Conservation (phyloP, 2,329 filamentous ascomycete species). For the Tolypocladium tropicale region DNA sequence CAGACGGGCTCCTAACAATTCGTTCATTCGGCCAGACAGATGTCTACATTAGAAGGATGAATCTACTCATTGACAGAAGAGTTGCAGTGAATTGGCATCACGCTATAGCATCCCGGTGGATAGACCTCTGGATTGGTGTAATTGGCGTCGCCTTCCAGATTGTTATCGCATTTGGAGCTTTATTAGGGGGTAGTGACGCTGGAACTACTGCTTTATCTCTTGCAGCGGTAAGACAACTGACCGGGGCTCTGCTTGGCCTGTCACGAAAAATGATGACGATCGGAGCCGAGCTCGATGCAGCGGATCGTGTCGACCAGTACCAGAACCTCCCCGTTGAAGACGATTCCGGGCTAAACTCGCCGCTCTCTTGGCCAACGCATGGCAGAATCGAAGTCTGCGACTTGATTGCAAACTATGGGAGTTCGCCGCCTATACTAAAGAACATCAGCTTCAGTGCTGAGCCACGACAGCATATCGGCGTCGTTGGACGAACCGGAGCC, state of each 20-base stretch:
- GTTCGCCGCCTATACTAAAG: not conserved
- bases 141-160: not conserved
- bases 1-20: not conserved
- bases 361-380: not conserved
- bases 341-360: not conserved
- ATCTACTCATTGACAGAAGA: not conserved
- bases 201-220: not conserved
- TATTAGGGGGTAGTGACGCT: not conserved
- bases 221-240: not conserved
- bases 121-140: not conserved
- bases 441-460: not conserved
- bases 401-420: not conserved
- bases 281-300: not conserved
- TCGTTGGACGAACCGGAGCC: conserved; percentile 87
- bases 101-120: not conserved
- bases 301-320: not conserved
- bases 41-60: not conserved
- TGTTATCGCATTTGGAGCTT: not conserved
- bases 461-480: conserved; percentile 64
- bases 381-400: not conserved
- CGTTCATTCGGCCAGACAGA: not conserved
- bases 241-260: not conserved
- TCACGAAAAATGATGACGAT: not conserved
- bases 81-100: not conserved
- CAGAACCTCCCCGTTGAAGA: not conserved